phyloP scores from a whole-genome alignment of 176 grass and related monocot species.

The Saccharum officinarum region DNA sequence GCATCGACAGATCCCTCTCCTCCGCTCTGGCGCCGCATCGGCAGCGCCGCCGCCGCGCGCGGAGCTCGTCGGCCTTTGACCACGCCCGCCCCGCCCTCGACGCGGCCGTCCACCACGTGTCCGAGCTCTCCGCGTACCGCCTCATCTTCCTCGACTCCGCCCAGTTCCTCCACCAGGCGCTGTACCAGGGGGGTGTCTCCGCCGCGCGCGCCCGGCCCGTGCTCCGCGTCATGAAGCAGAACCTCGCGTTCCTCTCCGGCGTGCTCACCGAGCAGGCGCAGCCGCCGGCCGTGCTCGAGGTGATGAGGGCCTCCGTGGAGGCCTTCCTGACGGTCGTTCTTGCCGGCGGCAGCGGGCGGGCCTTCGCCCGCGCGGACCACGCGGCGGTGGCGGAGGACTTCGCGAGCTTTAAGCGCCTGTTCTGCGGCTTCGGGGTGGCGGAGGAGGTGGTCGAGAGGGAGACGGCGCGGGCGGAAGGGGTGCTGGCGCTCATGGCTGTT shows the following conservation, averaged over 20 bases:
- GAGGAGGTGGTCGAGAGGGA: conserved; percentile 55
- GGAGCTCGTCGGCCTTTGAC: conserved; percentile 37
- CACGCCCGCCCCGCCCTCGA: conserved; percentile 45
- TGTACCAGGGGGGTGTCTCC: conserved; percentile 49
- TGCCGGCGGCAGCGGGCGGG: conserved; percentile 47
- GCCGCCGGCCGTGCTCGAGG: conserved; percentile 36
- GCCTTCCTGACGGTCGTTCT: conserved; percentile 56
- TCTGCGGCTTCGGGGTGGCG: conserved; percentile 40
- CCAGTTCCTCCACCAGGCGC: conserved; percentile 42
- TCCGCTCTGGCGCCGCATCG: background rate
- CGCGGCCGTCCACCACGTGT: conserved; percentile 43
- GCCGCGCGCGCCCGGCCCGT: conserved; percentile 25
- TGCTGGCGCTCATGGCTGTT: conserved; percentile 56
- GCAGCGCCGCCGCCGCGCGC: background rate
- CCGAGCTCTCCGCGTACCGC: conserved; percentile 58
- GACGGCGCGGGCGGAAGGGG: conserved; percentile 33
- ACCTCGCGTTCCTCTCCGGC: conserved; percentile 41
- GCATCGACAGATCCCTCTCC: conserved; percentile 49
- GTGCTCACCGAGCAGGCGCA: conserved; percentile 56
- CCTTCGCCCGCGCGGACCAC: conserved; percentile 43
- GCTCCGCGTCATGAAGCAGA: conserved; percentile 56
- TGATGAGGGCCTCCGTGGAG: conserved; percentile 54
- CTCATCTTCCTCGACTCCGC: conserved; percentile 66
- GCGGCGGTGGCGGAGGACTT: conserved; percentile 48
- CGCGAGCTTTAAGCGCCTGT: conserved; percentile 47